A percentile compares a stretch with the other conserved stretches of the same genome.
Evolutionary conservation across 208 protist genomes (phyloP).

Genomic region (Kentomonas sorsogonicus): DNA sequence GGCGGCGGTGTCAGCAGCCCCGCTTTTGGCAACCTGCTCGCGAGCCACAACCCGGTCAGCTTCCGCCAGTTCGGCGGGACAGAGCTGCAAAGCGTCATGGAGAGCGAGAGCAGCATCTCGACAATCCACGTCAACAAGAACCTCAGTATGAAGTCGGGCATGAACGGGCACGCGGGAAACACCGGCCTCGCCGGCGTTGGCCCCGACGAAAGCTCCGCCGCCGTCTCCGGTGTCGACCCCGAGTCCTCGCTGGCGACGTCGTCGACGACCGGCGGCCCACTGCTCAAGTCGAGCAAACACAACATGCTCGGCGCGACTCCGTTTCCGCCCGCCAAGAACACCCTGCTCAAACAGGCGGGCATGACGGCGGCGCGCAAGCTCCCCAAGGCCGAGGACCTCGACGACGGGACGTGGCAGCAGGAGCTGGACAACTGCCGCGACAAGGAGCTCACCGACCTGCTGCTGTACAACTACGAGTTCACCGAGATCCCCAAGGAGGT

Average conservation of each 20-base stretch:
- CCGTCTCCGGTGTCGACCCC: too few species aligned
- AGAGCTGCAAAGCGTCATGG: background rate
- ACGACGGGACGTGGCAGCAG: conserved; percentile 66
- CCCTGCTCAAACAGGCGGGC: conserved; percentile 22
- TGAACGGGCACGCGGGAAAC: too few species aligned
- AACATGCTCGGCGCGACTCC: too few species aligned
- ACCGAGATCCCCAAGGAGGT: conserved; percentile 57
- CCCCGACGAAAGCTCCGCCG: too few species aligned
- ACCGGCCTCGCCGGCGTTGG: too few species aligned
- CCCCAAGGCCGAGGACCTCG: conserved; percentile 63
- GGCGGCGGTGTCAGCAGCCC: background rate
- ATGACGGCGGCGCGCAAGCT: conserved; percentile 33
- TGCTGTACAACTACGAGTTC: conserved; percentile 69
- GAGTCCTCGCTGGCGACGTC: too few species aligned
- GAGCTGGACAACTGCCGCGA: conserved; percentile 60
- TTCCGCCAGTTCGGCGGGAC: too few species aligned
- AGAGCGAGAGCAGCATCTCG: too few species aligned
- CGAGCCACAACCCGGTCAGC: too few species aligned
- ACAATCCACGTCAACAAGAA: background rate
- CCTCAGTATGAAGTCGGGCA: background rate
- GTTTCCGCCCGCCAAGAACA: conserved; percentile 15
- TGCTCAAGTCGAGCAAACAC: too few species aligned
- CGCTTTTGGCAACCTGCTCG: background rate
- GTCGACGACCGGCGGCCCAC: too few species aligned
- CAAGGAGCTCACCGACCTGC: conserved; percentile 37